Percentiles rank a stretch among this genome's conserved stretches.
phyloP scores from a whole-genome alignment of 2,329 filamentous ascomycete genomes.

The Diatrype stigma region DNA sequence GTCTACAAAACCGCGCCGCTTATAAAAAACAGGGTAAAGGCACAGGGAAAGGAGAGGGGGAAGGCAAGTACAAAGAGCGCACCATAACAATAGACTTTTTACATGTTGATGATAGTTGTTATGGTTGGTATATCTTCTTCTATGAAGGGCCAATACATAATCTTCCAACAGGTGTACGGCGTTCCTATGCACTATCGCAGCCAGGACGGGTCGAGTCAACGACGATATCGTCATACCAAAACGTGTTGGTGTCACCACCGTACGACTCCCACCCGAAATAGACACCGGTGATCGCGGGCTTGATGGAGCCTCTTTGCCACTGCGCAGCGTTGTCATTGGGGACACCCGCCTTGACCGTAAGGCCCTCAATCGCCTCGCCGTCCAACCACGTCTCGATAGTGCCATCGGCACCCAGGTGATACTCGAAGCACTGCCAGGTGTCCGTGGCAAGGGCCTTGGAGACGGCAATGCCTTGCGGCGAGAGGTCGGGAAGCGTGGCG shows the following conservation, averaged over 20 bases:
- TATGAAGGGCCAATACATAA: too few species aligned
- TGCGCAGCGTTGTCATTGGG: slow-evolving; percentile 47
- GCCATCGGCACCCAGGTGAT: slow-evolving; percentile 54
- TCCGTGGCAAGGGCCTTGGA: slow-evolving; percentile 47
- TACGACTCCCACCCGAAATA: slow-evolving; percentile 64
- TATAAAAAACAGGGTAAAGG: too few species aligned
- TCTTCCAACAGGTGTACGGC: too few species aligned
- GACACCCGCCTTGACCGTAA: slow-evolving; percentile 43
- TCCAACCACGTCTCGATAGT: slow-evolving; percentile 59
- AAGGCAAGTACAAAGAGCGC: too few species aligned
- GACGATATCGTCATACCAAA: slow-evolving; percentile 59
- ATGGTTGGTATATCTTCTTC: too few species aligned
- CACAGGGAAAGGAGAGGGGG: too few species aligned
- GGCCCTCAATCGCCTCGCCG: slow-evolving; percentile 44
- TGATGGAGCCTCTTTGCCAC: slow-evolving; percentile 47
- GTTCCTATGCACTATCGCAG: too few species aligned
- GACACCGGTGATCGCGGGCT: slow-evolving; percentile 49
- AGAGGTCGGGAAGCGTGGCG: slow-evolving; percentile 58
- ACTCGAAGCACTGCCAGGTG: slow-evolving; percentile 57
- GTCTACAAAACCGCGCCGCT: too few species aligned
- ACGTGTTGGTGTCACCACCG: slow-evolving; percentile 55
- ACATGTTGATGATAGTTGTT: too few species aligned
- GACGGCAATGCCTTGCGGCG: slow-evolving; percentile 52
- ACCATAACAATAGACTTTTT: too few species aligned
- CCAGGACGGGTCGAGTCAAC: slow-evolving; percentile 45